Evolutionary conservation across 176 grass and related monocot species (phyloP).

Genomic region (Carex parvula): DNA sequence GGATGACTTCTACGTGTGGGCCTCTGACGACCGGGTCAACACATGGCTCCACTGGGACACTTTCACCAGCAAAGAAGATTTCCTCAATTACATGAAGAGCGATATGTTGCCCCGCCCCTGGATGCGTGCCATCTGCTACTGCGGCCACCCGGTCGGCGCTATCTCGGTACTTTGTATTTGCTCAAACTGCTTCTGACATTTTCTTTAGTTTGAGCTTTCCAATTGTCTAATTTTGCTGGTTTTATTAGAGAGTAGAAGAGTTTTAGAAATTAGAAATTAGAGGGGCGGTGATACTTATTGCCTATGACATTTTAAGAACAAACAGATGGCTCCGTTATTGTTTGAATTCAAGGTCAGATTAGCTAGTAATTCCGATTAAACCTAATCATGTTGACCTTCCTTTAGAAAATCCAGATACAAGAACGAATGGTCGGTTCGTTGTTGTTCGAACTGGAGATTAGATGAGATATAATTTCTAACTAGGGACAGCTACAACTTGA

Average conservation of each 20-base stretch:
- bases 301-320: neutral
- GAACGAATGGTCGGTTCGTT: neutral
- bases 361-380: no score
- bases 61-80: slow-evolving; percentile 45
- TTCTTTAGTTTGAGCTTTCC: no score
- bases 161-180: slow-evolving; percentile 23
- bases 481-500: neutral
- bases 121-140: slow-evolving; percentile 63
- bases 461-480: neutral
- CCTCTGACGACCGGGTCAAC: slow-evolving; percentile 60
- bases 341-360: neutral
- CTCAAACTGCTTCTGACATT: no score
- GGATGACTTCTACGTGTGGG: slow-evolving; percentile 66
- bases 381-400: no score
- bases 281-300: no score
- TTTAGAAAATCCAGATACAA: neutral
- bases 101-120: slow-evolving; percentile 58
- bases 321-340: neutral
- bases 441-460: neutral
- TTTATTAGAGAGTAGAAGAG: neutral
- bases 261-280: no score
- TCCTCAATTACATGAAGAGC: slow-evolving; percentile 49
- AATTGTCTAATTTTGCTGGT: neutral
- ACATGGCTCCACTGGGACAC: slow-evolving; percentile 46
- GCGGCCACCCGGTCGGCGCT: slow-evolving; percentile 41